Percentiles rank a stretch among this genome's conserved stretches.
phyloP scores from a whole-genome alignment of 106 monocot genomes.

The Cymbidium sinense region DNA sequence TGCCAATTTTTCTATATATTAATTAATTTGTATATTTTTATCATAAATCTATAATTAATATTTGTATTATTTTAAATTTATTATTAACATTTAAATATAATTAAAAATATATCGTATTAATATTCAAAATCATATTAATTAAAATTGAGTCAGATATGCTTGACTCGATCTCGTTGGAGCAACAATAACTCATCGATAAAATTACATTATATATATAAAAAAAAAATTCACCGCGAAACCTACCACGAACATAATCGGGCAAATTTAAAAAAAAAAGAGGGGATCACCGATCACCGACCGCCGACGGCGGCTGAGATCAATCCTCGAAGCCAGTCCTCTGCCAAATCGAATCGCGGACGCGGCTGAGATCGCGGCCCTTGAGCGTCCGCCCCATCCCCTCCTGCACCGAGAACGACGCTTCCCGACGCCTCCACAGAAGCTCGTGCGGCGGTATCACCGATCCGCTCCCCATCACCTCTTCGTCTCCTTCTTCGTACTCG shows the following conservation, averaged over 20 bases:
- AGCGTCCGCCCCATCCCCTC: slow-evolving; percentile 71
- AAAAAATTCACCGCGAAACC: neutral
- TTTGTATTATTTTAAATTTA: no score
- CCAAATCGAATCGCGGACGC: slow-evolving; percentile 78
- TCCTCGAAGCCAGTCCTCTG: slow-evolving; percentile 68
- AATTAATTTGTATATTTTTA: no score
- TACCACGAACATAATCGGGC: neutral
- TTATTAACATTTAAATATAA: no score
- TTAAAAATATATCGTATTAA: no score
- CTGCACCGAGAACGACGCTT: slow-evolving; percentile 57
- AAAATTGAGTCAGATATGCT: no score
- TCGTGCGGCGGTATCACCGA: slow-evolving; percentile 65
- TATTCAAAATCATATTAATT: no score
- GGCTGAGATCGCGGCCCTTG: slow-evolving; percentile 72
- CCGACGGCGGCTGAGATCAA: slow-evolving; percentile 13
- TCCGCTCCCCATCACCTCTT: slow-evolving; percentile 14
- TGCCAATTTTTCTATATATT: no score
- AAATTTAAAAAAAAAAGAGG: neutral
- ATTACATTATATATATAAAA: neutral
- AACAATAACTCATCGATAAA: neutral
- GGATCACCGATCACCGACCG: neutral
- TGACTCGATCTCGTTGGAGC: no score
- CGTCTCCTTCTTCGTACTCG: slow-evolving; percentile 2
- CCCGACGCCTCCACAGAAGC: slow-evolving; percentile 37
- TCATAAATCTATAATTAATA: no score